Base-by-base conservation (phyloP, 192 early-diverging fungal genomes). In the Coemansia sp. region DNA sequence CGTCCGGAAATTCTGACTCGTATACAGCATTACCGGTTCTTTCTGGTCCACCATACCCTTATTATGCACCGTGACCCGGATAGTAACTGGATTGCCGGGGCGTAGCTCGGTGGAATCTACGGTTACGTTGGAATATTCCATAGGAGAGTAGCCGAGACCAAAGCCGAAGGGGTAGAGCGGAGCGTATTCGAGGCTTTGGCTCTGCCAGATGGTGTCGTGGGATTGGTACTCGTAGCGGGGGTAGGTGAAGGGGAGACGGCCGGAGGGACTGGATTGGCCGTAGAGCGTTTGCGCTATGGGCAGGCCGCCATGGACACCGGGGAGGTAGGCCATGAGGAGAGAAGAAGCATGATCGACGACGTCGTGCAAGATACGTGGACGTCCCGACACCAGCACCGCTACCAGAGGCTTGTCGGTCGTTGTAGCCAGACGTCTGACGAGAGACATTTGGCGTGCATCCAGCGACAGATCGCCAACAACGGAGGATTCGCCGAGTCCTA, bases 211-310 rank as follows among this genome's bases (percentile, higher is more conserved):
- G 18, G 78, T 78, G 48, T 68, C 69, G 14, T 54, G 65, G 11
- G 75, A 61, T 59, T 86, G 74, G 53, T 71, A 71, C 34, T 82
- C 72, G 73, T 84, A 64, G 12, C 72, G 73, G 1, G 88, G 89
- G 68, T 87, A 90, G 8, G 88, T 86, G 63, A 87, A 81, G 4
- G 89, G 88, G 53, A 85, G 71, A 0, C 86, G 76, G 35, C 88
- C 89, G 4, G 84, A 86, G 0, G 89, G 89, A 65, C 86, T 87
- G 64, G 76, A 70, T 20, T 70, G 43, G 20, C 89, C 89, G 39
- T 85, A 87, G 32, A 90, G 70, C 12, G 85, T 63, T 58, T 90
- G 84, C 28, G 85, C 88, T 43, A 89, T 81, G 1, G 89, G 86
- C 17, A 70, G 58, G 55, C 87, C 89, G 43, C 78, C 89, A 70